Evolutionary conservation across 1,139 yeast species (phyloP).

Genomic region (Pneumocystis oryctolagi): DNA sequence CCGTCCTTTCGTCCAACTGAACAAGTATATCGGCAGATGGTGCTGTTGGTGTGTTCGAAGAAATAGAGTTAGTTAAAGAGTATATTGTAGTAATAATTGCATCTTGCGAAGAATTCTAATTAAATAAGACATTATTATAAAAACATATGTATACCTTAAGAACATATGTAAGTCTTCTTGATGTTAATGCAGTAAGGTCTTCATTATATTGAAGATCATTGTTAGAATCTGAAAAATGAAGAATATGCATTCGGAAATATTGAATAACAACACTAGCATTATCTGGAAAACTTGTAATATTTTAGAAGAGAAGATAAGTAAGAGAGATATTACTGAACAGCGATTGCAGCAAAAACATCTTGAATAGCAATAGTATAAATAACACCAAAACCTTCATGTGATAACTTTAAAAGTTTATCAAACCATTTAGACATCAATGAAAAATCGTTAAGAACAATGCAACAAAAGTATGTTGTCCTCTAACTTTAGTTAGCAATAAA

Average conservation of each 20-base stretch:
- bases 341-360: not conserved
- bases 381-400: not conserved
- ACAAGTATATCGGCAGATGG: conserved; percentile 18
- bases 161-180: not conserved
- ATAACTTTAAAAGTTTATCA: not conserved
- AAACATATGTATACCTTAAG: not conserved
- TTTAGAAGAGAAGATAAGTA: not conserved
- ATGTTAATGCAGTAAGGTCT: not conserved
- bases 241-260: not conserved
- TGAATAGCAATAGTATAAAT: not conserved
- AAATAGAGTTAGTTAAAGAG: conserved; percentile 52
- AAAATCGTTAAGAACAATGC: not conserved
- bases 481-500: not conserved
- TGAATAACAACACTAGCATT: not conserved
- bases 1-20: conserved; percentile 4
- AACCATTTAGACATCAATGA: not conserved
- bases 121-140: not conserved
- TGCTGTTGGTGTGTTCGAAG: conserved; percentile 37
- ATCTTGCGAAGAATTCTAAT: conserved; percentile 41
- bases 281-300: not conserved
- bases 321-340: not conserved
- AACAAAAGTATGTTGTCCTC: not conserved
- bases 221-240: not conserved
- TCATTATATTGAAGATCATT: not conserved
- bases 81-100: conserved; percentile 76